Evolutionary conservation across 1,139 yeast genomes (phyloP), one percentile per base, ranked within the genome.

Genomic region (Candida sp.): DNA sequence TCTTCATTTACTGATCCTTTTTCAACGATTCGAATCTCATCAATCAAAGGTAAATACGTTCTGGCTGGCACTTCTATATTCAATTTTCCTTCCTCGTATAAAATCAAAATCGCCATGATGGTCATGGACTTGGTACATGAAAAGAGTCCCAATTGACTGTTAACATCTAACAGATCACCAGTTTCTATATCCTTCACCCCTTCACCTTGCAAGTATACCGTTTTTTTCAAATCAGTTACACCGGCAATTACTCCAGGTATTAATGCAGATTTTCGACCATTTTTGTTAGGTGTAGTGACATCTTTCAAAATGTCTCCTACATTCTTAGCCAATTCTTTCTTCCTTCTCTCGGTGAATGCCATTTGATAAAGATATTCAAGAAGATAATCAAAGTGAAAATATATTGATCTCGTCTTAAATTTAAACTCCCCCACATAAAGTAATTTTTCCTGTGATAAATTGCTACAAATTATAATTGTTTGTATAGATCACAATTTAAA

Each of bases 101-200:
- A 63, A 38, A 70, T 71, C 44, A 79, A 58, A 2, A 68, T 58
- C 1, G 77, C 82, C 56, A 73, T 65, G 0, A 75, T 66, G 2
- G 81, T 74, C 43, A 77, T 55, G 3, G 76, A 54, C 51, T 79
- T 79, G 11, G 83, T 74, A 45, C 78, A 72, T 11, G 82, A 75
- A 37, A 68, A 78, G 39, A 58, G 61, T 45, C 72, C 61, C 46
- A 73, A 61, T 12, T 64, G 51, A 36, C 64, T 57, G 36, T 74
- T 72, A 33, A 54, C 55, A 7, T 43, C 44, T 1, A 54, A 45
- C 23, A 55, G 52, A n/a, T 40, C 44, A 8, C 48, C 52, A 48
- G 72, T 48, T 11, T 57, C 54, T 5, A 58, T 32, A 37, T 54
- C 52, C 36, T 51, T 52, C 5, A 56, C 51, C 1, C 73, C 73